Evolutionary conservation across 306 rosid genomes (phyloP).

Genomic region (Glycine soja): DNA sequence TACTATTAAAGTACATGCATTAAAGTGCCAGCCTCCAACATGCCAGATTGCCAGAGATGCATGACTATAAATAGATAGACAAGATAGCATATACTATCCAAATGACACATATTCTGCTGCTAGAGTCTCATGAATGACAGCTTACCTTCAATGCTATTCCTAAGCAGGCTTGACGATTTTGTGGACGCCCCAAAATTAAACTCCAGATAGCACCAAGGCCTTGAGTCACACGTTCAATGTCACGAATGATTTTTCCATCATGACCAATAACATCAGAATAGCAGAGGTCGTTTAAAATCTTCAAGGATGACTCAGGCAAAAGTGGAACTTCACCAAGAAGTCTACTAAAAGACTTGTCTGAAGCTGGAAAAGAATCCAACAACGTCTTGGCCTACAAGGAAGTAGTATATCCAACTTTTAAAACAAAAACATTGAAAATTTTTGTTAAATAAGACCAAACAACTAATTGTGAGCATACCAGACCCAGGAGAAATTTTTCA

Average conservation of each 20-base stretch:
- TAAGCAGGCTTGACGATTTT: constrained; percentile 82
- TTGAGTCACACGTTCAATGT: constrained; percentile 94
- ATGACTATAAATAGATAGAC: constrained; percentile 28
- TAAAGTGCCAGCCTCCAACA: constrained; percentile 30
- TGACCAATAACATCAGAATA: constrained; percentile 67
- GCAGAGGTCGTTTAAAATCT: constrained; percentile 83
- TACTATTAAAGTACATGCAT: not conserved
- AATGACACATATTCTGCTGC: constrained; percentile 28
- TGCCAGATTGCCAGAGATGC: constrained; percentile 36
- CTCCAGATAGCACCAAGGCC: constrained; percentile 99
- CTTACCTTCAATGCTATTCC: constrained; percentile 86
- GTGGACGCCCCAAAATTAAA: constrained; percentile 92
- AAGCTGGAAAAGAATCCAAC: constrained; percentile 87
- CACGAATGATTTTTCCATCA: constrained; percentile 75
- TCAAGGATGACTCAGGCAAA: constrained; percentile 79
- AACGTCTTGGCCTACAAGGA: constrained; percentile 74
- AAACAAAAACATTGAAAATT: constrained; percentile 15
- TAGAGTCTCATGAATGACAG: constrained; percentile 33
- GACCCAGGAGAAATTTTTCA: constrained; percentile 85
- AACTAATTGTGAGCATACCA: constrained; percentile 65
- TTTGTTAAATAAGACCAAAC: constrained; percentile 35
- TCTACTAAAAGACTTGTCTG: constrained; percentile 94
- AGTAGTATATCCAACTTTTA: constrained; percentile 40
- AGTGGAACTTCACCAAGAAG: constrained; percentile 95
- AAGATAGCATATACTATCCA: constrained; percentile 24